phyloP scores from a whole-genome alignment of 2,329 filamentous ascomycete species.

The Coniochaeta prunicola region DNA sequence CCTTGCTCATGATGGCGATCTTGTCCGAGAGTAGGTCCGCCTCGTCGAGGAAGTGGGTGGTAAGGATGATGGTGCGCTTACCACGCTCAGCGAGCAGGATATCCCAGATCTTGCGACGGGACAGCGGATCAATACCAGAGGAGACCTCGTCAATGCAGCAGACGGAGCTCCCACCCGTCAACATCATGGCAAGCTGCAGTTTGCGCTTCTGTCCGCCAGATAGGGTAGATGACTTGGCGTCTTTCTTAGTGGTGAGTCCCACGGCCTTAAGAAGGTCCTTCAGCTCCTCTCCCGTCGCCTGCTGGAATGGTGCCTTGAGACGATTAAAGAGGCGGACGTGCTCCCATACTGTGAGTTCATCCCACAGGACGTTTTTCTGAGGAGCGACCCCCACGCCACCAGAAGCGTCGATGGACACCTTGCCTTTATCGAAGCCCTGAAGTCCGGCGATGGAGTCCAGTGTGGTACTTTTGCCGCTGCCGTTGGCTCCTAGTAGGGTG shows the following conservation, averaged over 20 bases:
- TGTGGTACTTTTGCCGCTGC: constrained; percentile 84
- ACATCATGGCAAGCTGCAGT: constrained; percentile 89
- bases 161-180: constrained; percentile 79
- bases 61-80: constrained; percentile 73
- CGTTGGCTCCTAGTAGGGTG: constrained; percentile 81
- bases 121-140: constrained; percentile 80
- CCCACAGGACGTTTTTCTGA: constrained; percentile 92
- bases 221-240: constrained; percentile 66
- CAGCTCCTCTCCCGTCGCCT: constrained; percentile 52
- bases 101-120: constrained; percentile 86
- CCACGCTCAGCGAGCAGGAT: constrained; percentile 83
- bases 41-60: constrained; percentile 91
- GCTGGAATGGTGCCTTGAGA: constrained; percentile 59
- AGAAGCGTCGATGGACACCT: constrained; percentile 68
- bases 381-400: constrained; percentile 82
- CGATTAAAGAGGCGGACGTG: constrained; percentile 79
- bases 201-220: constrained; percentile 92
- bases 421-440: constrained; percentile 67
- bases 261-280: constrained; percentile 58
- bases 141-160: constrained; percentile 92
- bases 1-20: constrained; percentile 82
- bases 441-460: constrained; percentile 82
- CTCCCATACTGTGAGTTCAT: constrained; percentile 77
- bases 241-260: constrained; percentile 68
- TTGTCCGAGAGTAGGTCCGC: constrained; percentile 84